Conservation (phyloP, 2,329 filamentous ascomycete species). For the Didymella exigua region DNA sequence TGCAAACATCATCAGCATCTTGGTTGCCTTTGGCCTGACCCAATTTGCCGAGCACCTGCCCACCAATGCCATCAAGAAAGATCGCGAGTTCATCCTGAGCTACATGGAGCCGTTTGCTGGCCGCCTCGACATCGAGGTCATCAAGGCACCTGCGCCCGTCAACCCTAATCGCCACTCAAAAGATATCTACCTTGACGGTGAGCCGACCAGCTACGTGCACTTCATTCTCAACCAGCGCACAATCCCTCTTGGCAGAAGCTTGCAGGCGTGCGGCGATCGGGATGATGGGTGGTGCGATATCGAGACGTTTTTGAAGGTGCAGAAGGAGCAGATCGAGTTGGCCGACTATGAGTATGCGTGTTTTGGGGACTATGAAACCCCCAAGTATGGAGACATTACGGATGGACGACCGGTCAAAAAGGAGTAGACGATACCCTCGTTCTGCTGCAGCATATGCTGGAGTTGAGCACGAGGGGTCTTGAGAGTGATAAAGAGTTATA, state of each 20-base stretch:
- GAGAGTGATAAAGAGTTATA: not conserved
- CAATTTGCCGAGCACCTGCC: slow-evolving; percentile 70
- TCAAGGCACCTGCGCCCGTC: slow-evolving; percentile 69
- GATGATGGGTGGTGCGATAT: slow-evolving; percentile 81
- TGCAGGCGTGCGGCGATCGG: slow-evolving; percentile 67
- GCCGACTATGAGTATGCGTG: slow-evolving; percentile 71
- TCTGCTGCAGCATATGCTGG: not conserved
- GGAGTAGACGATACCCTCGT: not conserved
- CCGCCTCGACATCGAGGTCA: slow-evolving; percentile 75
- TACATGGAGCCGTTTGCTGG: slow-evolving; percentile 75
- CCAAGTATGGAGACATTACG: slow-evolving; percentile 56
- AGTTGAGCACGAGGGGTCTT: not conserved
- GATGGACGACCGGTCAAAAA: slow-evolving; percentile 55
- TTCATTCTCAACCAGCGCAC: slow-evolving; percentile 78
- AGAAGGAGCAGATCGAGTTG: slow-evolving; percentile 62
- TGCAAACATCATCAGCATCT: slow-evolving; percentile 71
- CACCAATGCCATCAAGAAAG: slow-evolving; percentile 59
- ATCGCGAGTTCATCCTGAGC: slow-evolving; percentile 66
- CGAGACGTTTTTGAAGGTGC: slow-evolving; percentile 67
- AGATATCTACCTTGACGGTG: slow-evolving; percentile 57
- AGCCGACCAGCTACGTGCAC: slow-evolving; percentile 71
- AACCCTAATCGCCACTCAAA: slow-evolving; percentile 27
- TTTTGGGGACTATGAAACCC: slow-evolving; percentile 61
- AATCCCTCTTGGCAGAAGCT: slow-evolving; percentile 69
- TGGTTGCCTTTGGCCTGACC: slow-evolving; percentile 73